These are phyloP conservation scores for Penicillium olsonii DNA, from an alignment of 2,329 filamentous ascomycete genomes.

Conservation along the genomic window DNA sequence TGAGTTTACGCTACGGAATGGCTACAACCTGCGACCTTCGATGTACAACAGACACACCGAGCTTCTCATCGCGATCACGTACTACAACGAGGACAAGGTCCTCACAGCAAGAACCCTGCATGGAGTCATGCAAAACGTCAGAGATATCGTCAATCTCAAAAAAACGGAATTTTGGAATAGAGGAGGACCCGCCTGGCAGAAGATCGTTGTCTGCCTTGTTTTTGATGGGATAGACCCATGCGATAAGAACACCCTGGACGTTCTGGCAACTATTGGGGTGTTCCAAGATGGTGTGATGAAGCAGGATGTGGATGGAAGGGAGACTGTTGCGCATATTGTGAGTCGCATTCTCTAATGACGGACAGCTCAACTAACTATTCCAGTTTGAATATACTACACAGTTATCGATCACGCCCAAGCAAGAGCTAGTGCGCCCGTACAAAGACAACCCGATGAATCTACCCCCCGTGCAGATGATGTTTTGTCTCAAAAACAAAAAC, in stretches of 20 bases:
- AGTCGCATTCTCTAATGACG: conserved; percentile 27
- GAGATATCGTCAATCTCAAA: conserved; percentile 95
- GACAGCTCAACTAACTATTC: conserved; percentile 16
- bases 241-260: conserved; percentile 88
- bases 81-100: conserved; percentile 97
- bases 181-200: conserved; percentile 95
- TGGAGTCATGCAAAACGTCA: conserved; percentile 96
- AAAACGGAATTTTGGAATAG: conserved; percentile 99
- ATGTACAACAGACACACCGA: conserved; percentile 99
- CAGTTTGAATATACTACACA: conserved; percentile 95
- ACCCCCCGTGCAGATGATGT: conserved; percentile 95
- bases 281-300: conserved; percentile 98
- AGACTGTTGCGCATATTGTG: conserved; percentile 84
- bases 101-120: conserved; percentile 85
- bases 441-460: conserved; percentile 79
- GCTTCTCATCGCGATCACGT: conserved; percentile 90
- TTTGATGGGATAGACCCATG: conserved; percentile 96
- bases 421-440: conserved; percentile 86
- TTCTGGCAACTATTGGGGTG: conserved; percentile 85
- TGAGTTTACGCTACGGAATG: conserved; percentile 95
- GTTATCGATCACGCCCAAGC: conserved; percentile 86
- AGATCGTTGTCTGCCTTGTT: conserved; percentile 92
- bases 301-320: conserved; percentile 91
- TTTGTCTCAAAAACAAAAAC: conserved; percentile 97
- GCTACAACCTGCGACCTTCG: conserved; percentile 89